These are phyloP conservation scores for Vanderwaltozyma yarrowii DNA, from an alignment of 805 yeast species.

Conservation along the genomic window DNA sequence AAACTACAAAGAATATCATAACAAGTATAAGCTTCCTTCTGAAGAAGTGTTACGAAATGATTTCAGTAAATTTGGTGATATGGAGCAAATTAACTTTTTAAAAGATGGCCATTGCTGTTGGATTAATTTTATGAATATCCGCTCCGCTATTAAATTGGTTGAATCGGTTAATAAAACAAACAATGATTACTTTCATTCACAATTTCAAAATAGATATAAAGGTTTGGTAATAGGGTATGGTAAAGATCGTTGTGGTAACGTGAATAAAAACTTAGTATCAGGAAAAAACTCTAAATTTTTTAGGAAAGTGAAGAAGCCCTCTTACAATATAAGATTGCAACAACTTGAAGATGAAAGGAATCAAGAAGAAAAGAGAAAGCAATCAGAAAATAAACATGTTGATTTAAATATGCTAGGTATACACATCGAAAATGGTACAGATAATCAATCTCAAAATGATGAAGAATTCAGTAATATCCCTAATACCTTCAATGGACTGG, in stretches of 20 bases:
- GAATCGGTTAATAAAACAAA: constrained; percentile 40
- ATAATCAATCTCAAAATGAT: no score
- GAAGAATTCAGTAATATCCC: no score
- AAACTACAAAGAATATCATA: constrained; percentile 22
- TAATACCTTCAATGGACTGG: no score
- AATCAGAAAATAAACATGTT: constrained; percentile 1
- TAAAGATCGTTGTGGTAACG: constrained; percentile 70
- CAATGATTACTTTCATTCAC: constrained; percentile 28
- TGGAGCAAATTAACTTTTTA: constrained; percentile 67
- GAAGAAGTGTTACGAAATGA: constrained; percentile 47
- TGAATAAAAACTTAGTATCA: constrained; percentile 31
- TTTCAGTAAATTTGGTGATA: constrained; percentile 53
- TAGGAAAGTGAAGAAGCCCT: constrained; percentile 33
- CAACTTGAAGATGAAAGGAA: constrained; percentile 25
- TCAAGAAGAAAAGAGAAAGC: constrained; percentile 12
- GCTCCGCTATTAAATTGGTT: constrained; percentile 53
- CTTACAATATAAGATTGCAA: constrained; percentile 17
- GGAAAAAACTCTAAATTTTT: constrained; percentile 37
- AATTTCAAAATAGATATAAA: constrained; percentile 38
- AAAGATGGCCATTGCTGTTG: constrained; percentile 66
- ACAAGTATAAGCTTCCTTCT: constrained; percentile 31
- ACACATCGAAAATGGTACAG: constrained; percentile 2
- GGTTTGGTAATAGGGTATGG: constrained; percentile 57
- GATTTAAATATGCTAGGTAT: constrained; percentile 12
- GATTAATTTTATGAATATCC: constrained; percentile 55